Base-by-base conservation (phyloP, 2,329 filamentous ascomycete species). In the Drechmeria coniospora region DNA sequence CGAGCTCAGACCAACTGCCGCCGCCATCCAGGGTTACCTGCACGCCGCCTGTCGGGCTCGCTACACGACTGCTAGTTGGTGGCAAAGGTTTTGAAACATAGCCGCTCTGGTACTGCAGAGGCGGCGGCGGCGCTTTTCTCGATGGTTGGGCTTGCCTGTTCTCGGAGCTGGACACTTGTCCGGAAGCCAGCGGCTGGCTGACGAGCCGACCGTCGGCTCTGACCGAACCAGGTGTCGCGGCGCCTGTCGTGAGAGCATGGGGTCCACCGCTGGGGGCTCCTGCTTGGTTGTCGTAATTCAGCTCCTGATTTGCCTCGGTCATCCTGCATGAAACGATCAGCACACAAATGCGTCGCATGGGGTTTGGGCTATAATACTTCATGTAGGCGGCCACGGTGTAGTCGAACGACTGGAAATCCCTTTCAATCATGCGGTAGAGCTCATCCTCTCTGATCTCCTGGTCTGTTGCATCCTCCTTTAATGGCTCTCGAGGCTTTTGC, bases 361-460 rank as follows among this genome's bases (percentile, higher is more conserved):
- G 7, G 17, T 18, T 11, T 5, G 10, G 11, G 18, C 9, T 4
- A 8, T 10, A 3, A 39, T 62, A 83, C 68, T 76, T 76, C 45
- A 76, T 74, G 44, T 84, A 87, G 4, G 74, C 79, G 13, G 81
- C 74, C 3, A 76, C 58, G 0, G 86, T 94, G 53, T 98, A 98
- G 51, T 98, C 90, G 50, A 95, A 98, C 1, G 86, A 82, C 49
- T 80, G 75, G 47, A 95, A 98, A 44, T 93, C 79, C 4, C 72
- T 79, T 53, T 98, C 90, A 35, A 98, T 94, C 68, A 92, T 80
- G 37, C 75, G 75, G 50, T 95, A 90, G 14, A 95, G 65, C 51
- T 94, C 86, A 36, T 98, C 87, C 41, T 92, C 84, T 14, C 86
- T 70, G 31, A 94, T 92, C 50, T 98, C 87, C 51, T 92, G 87